Conservation (phyloP, 345 rosid genomes). For the Erysimum cheiranthoides region DNA sequence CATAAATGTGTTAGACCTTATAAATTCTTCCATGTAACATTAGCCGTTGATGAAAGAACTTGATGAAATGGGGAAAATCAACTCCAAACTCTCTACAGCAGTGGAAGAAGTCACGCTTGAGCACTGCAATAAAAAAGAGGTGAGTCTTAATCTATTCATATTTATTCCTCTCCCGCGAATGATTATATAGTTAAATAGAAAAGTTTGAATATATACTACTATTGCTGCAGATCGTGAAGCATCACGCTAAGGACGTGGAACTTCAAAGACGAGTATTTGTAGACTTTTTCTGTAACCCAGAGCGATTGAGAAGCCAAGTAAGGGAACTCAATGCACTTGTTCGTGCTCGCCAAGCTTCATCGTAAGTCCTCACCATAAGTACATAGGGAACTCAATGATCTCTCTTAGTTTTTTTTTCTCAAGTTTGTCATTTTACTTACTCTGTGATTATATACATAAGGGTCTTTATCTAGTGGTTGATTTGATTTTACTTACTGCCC, state of each 20-base stretch:
- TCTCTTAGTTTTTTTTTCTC: constrained; percentile 1
- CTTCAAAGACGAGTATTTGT: constrained; percentile 82
- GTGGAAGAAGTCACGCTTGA: constrained; percentile 93
- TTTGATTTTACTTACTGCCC: neutral
- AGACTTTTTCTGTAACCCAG: constrained; percentile 88
- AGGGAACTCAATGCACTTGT: constrained; percentile 84
- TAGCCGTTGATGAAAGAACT: constrained; percentile 92
- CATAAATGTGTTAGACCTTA: too few species aligned
- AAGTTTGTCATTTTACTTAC: constrained; percentile 18
- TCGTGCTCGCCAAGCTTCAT: constrained; percentile 77
- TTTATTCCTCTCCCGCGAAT: neutral
- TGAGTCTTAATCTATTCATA: constrained; percentile 26
- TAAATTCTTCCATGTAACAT: constrained; percentile 36
- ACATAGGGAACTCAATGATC: constrained; percentile 36
- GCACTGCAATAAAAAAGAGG: constrained; percentile 91
- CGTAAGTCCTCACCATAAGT: constrained; percentile 35
- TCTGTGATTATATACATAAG: constrained; percentile 27
- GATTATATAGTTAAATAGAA: neutral
- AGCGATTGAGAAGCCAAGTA: constrained; percentile 81
- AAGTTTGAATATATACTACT: constrained; percentile 4
- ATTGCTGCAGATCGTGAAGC: constrained; percentile 75
- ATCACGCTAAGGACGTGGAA: constrained; percentile 87
- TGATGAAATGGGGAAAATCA: constrained; percentile 93
- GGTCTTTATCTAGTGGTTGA: constrained; percentile 19
- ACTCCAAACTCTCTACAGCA: constrained; percentile 79